A percentile compares a stretch with the other conserved stretches of the same genome.
Evolutionary conservation across 129 eudicot species (phyloP).

Genomic region (Apium graveolens): DNA sequence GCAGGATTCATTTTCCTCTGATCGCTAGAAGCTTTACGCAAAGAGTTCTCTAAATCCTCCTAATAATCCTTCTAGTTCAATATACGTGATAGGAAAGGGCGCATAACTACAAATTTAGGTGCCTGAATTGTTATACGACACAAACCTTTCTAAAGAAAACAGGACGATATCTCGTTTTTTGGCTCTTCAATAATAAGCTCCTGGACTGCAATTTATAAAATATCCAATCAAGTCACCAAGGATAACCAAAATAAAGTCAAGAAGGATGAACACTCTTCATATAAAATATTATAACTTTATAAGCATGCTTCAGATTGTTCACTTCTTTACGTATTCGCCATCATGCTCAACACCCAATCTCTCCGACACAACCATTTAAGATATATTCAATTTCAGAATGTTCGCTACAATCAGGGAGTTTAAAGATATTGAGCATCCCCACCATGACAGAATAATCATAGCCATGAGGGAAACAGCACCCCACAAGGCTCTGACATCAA

Average conservation of each 20-base stretch:
- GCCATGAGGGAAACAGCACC: not conserved
- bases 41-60: conserved; percentile 88
- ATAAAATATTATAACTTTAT: too few species aligned
- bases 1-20: conserved; percentile 54
- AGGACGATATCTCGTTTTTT: conserved; percentile 64
- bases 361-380: too few species aligned
- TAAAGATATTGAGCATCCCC: not conserved
- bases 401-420: not conserved
- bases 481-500: not conserved
- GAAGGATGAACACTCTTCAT: not conserved
- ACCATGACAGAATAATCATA: not conserved
- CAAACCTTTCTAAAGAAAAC: conserved; percentile 93
- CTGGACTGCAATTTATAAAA: conserved; percentile 45
- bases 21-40: conserved; percentile 52
- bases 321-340: too few species aligned
- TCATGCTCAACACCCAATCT: too few species aligned
- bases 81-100: not conserved
- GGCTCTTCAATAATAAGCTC: conserved; percentile 67
- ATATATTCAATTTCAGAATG: too few species aligned
- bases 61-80: conserved; percentile 11
- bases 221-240: not conserved
- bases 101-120: not conserved
- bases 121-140: not conserved
- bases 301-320: not conserved
- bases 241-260: not conserved